Percentiles rank a stretch among this genome's conserved stretches.
Conservation (phyloP, 352 stramenopile genomes). For the Globisporangium spinosum region DNA sequence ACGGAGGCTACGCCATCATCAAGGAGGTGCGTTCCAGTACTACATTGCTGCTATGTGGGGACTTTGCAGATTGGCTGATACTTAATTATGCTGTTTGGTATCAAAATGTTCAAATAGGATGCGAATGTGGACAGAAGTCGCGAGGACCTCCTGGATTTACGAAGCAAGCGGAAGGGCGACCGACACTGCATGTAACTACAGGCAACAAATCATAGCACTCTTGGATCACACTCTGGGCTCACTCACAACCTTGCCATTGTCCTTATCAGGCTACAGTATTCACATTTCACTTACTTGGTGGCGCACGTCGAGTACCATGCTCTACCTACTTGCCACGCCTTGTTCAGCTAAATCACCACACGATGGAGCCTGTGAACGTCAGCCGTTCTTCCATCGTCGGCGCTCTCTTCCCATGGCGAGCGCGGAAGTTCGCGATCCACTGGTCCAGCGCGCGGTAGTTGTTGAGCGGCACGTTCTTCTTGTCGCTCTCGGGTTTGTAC, state of each 20-base stretch:
- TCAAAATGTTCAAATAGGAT: slow-evolving; percentile 17
- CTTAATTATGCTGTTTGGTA: not conserved
- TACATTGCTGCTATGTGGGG: too few species aligned
- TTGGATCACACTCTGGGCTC: not conserved
- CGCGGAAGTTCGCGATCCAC: not conserved
- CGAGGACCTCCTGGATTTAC: slow-evolving; percentile 83
- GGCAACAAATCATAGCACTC: not conserved
- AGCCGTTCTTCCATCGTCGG: not conserved
- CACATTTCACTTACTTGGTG: not conserved
- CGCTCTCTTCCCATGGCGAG: not conserved
- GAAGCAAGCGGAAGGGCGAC: slow-evolving; percentile 87
- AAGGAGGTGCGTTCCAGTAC: slow-evolving; percentile 47
- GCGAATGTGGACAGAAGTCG: slow-evolving; percentile 61
- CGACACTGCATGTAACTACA: slow-evolving; percentile 65
- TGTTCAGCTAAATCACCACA: not conserved
- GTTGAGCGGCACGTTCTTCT: not conserved
- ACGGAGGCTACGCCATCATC: slow-evolving; percentile 84
- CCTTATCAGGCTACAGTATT: not conserved
- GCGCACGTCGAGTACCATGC: not conserved
- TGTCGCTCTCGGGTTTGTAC: not conserved
- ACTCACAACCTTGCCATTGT: not conserved
- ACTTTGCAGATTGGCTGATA: not conserved
- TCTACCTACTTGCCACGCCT: too few species aligned
- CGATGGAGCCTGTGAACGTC: not conserved
- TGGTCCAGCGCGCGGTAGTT: not conserved